Percentiles rank a stretch among this genome's conserved stretches.
These are phyloP conservation scores for Sclerotinia spermophila DNA, from an alignment of 2,329 filamentous ascomycete genomes.

Conservation along the genomic window DNA sequence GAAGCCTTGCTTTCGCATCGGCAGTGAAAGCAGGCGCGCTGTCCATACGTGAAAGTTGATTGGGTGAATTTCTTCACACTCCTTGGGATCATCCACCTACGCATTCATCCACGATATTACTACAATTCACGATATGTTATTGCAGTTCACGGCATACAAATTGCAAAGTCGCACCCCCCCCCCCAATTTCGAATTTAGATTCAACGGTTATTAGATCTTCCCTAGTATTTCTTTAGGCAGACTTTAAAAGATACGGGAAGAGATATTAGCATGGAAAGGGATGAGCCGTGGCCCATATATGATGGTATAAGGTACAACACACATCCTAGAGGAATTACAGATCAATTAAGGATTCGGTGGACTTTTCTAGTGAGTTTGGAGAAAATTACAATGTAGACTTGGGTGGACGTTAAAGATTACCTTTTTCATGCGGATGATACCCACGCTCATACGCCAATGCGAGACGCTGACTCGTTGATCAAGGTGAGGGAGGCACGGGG, in stretches of 20 bases:
- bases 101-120: neutral
- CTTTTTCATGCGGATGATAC: neutral
- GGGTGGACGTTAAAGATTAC: neutral
- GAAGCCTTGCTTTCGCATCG: constrained; percentile 11
- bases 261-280: neutral
- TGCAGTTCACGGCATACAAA: neutral
- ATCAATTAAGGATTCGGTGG: neutral
- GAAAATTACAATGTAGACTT: neutral
- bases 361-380: neutral
- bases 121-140: neutral
- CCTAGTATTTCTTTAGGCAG: neutral
- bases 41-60: neutral
- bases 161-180: neutral
- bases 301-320: neutral
- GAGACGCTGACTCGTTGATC: neutral
- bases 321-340: neutral
- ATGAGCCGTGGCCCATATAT: neutral
- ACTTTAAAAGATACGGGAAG: neutral
- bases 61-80: neutral
- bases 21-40: constrained; percentile 12
- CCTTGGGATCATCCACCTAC: neutral
- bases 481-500: neutral
- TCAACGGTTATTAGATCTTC: neutral
- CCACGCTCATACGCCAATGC: neutral
- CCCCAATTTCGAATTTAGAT: neutral